These are phyloP conservation scores for Pyrus betulifolia DNA, from an alignment of 306 rosid genomes.

Conservation along the genomic window DNA sequence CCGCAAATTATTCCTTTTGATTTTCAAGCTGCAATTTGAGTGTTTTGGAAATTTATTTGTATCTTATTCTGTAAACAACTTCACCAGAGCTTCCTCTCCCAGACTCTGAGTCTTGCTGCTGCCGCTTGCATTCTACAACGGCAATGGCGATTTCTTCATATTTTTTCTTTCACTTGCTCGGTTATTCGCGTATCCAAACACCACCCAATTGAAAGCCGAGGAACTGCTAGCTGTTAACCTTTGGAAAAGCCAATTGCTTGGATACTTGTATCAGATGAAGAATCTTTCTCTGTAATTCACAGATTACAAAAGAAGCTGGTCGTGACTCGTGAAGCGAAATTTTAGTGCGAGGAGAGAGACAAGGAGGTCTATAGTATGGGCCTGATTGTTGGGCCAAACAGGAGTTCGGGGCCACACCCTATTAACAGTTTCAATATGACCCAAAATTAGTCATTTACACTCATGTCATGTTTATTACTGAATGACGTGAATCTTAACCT, in stretches of 20 bases:
- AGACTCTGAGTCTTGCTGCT: too few relatives aligned
- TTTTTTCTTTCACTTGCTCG: neutral
- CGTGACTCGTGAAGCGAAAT: too few relatives aligned
- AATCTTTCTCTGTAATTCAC: neutral
- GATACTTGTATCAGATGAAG: neutral
- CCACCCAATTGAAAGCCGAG: neutral
- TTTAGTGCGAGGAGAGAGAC: neutral
- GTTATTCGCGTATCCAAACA: neutral
- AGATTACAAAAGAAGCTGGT: neutral
- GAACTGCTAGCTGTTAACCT: neutral
- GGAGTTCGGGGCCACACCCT: neutral
- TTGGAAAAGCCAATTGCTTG: neutral
- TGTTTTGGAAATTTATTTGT: too few relatives aligned
- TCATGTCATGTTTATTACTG: neutral
- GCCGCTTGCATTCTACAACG: too few relatives aligned
- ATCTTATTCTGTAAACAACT: too few relatives aligned
- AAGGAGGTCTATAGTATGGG: neutral
- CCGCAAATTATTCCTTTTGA: too few relatives aligned
- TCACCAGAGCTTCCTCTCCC: too few relatives aligned
- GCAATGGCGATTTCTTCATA: constrained; percentile 55
- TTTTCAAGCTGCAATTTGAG: too few relatives aligned
- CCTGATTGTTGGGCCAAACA: neutral
- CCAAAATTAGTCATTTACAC: neutral
- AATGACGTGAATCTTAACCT: neutral
- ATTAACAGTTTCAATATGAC: neutral